Conservation (phyloP, 106 monocot species). For the Narthecium ossifragum region DNA sequence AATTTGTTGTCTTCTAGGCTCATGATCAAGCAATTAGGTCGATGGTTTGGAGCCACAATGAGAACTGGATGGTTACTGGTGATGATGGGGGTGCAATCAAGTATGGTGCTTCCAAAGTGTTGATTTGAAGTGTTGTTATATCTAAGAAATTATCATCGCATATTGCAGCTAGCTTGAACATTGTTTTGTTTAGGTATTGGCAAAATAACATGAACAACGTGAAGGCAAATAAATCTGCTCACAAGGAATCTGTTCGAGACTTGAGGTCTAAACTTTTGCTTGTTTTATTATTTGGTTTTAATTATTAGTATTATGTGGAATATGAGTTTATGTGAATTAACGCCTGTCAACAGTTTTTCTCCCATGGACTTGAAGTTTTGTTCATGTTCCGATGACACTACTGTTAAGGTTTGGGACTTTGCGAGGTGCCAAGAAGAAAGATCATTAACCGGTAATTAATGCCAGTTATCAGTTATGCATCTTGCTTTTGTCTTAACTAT, state of each 20-base stretch:
- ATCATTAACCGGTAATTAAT: conserved; percentile 88
- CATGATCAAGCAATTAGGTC: conserved; percentile 96
- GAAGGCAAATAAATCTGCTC: conserved; percentile 93
- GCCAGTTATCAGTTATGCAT: neutral
- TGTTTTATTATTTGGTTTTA: neutral
- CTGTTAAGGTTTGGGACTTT: conserved; percentile 99
- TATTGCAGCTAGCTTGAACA: too few species aligned
- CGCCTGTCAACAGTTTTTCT: conserved; percentile 60
- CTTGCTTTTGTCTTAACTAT: neutral
- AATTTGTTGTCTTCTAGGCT: conserved; percentile 44
- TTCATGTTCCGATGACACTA: conserved; percentile 96
- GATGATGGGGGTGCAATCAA: conserved; percentile 99
- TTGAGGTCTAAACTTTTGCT: conserved; percentile 45
- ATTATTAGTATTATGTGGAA: neutral
- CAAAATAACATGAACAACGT: conserved; percentile 99
- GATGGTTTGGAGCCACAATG: conserved; percentile 99
- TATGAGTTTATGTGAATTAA: neutral
- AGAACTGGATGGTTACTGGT: conserved; percentile 99
- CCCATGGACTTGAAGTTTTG: conserved; percentile 97
- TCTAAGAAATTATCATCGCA: too few species aligned
- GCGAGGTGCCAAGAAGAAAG: conserved; percentile 96
- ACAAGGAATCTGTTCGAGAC: conserved; percentile 93
- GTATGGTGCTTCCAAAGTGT: conserved; percentile 25
- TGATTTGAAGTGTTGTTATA: too few species aligned
- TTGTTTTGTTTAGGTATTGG: conserved; percentile 94